A percentile compares a stretch with the other conserved stretches of the same genome.
Conservation (phyloP, 2,329 filamentous ascomycete species). For the Aspergillus felis region DNA sequence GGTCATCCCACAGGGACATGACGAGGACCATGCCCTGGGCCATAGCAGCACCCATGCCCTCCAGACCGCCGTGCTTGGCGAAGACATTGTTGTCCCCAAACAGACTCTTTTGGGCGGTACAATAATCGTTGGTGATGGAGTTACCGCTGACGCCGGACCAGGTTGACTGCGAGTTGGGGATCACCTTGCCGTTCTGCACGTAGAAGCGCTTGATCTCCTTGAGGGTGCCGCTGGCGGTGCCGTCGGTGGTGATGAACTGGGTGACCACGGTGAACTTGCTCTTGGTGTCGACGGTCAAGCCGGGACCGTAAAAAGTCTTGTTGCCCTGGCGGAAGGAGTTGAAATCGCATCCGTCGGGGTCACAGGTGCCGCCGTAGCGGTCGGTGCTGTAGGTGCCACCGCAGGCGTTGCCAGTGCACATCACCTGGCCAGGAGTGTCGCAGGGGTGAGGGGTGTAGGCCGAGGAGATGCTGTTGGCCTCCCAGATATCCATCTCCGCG, state of each 20-base stretch:
- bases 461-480: constrained; percentile 63
- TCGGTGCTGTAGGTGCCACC: constrained; percentile 51
- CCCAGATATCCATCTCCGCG: constrained; percentile 67
- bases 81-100: constrained; percentile 56
- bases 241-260: constrained; percentile 56
- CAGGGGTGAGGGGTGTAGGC: constrained; percentile 66
- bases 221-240: constrained; percentile 52
- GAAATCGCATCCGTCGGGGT: constrained; percentile 68
- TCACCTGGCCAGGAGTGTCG: constrained; percentile 46
- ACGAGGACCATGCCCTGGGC: constrained; percentile 60
- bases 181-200: constrained; percentile 58
- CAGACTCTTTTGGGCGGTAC: constrained; percentile 51
- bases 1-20: constrained; percentile 61
- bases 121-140: constrained; percentile 56
- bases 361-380: constrained; percentile 61
- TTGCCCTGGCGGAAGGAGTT: constrained; percentile 65
- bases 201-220: constrained; percentile 63
- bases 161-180: constrained; percentile 51
- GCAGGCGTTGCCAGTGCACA: constrained; percentile 51
- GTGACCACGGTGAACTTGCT: constrained; percentile 63
- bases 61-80: constrained; percentile 53
- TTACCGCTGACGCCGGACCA: constrained; percentile 49
- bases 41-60: constrained; percentile 53
- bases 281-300: constrained; percentile 56
- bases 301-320: constrained; percentile 59